These are phyloP conservation scores for Haematococcus sp. DNA, from an alignment of 139 green algal genomes.

Conservation along the genomic window DNA sequence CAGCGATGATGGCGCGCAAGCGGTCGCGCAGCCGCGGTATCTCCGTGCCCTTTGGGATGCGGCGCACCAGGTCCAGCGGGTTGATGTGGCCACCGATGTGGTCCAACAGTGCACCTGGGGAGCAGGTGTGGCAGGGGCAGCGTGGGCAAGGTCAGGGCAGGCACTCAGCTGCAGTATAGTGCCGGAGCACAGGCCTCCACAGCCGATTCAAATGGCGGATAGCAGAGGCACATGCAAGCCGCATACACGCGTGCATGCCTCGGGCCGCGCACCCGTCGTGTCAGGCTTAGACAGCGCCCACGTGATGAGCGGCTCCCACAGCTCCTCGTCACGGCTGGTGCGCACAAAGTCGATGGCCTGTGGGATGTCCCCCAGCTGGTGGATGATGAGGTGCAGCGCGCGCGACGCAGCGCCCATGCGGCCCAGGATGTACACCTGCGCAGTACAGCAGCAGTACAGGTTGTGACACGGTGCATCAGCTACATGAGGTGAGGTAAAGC, in stretches of 20 bases:
- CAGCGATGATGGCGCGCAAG: constrained; percentile 84
- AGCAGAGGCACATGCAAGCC: too few species aligned
- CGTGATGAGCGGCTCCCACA: constrained; percentile 89
- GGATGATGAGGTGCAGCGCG: constrained; percentile 89
- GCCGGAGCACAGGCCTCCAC: neutral
- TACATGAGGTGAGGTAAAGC: neutral
- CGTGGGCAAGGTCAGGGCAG: too few species aligned
- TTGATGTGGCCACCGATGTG: constrained; percentile 72
- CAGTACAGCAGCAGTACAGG: too few species aligned
- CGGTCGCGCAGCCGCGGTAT: constrained; percentile 75
- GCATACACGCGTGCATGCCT: too few species aligned
- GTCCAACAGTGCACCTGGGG: constrained; percentile 79
- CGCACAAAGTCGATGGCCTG: constrained; percentile 92
- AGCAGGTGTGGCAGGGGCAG: neutral
- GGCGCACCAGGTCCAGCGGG: constrained; percentile 75
- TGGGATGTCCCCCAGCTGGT: constrained; percentile 78
- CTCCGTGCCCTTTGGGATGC: constrained; percentile 74
- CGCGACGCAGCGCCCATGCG: constrained; percentile 79
- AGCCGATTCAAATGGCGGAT: too few species aligned
- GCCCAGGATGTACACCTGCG: constrained; percentile 81
- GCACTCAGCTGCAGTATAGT: neutral
- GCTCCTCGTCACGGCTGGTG: constrained; percentile 80
- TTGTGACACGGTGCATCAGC: too few species aligned
- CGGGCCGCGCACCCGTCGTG: constrained; percentile 54
- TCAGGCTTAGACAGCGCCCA: constrained; percentile 65